These are phyloP conservation scores for Oryza punctata DNA, from an alignment of 176 grass and related monocot genomes.

Conservation along the genomic window DNA sequence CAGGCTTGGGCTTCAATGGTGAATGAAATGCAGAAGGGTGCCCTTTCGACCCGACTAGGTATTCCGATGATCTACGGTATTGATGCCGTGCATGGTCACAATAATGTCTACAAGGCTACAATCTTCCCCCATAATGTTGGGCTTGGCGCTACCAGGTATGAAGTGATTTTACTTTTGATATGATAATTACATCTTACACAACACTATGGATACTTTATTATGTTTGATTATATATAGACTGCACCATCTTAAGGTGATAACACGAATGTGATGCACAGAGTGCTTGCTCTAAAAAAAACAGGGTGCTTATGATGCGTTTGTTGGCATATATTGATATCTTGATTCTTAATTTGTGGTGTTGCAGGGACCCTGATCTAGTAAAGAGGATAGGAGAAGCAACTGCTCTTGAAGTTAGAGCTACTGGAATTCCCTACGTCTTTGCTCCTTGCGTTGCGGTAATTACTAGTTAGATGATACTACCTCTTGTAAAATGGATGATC, in stretches of 20 bases:
- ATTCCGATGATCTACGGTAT: conserved; percentile 81
- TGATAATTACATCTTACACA: not conserved
- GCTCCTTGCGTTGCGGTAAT: conserved; percentile 75
- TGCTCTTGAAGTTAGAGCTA: conserved; percentile 83
- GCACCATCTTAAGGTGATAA: not conserved
- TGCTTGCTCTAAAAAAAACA: not conserved
- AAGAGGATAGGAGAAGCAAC: conserved; percentile 74
- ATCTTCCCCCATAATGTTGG: conserved; percentile 81
- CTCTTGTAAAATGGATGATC: not conserved
- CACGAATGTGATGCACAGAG: not conserved
- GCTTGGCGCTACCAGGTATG: conserved; percentile 75
- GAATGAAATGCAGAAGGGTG: conserved; percentile 55
- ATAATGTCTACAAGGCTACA: conserved; percentile 72
- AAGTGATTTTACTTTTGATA: not conserved
- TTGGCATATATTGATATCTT: not conserved
- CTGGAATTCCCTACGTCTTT: conserved; percentile 75
- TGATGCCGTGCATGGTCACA: conserved; percentile 83
- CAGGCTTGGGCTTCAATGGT: conserved; percentile 59
- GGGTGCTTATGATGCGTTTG: not conserved
- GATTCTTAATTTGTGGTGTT: not conserved
- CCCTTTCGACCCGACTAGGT: conserved; percentile 73
- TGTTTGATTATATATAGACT: not conserved
- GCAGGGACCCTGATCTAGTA: conserved; percentile 63
- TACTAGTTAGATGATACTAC: not conserved
- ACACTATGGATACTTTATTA: not conserved